A percentile compares a stretch with the other conserved stretches of the same genome.
Conservation (phyloP, 257 asterid species). For the Osmanthus fragrans region DNA sequence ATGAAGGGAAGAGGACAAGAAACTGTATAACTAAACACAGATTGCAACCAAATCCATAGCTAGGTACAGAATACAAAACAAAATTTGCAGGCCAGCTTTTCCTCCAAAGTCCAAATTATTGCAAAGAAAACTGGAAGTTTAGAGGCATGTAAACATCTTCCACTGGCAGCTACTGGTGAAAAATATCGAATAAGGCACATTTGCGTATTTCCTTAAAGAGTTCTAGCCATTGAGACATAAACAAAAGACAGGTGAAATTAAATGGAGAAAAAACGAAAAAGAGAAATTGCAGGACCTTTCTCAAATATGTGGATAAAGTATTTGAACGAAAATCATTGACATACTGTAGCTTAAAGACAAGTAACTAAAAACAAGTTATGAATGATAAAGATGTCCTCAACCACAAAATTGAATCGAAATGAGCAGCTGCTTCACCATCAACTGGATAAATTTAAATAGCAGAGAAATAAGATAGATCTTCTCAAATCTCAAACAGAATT, state of each 20-base stretch:
- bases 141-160: too few species aligned
- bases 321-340: not conserved
- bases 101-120: not conserved
- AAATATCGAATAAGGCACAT: too few species aligned
- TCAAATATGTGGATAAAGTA: not conserved
- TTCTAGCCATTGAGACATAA: not conserved
- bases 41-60: not conserved
- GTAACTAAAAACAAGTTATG: not conserved
- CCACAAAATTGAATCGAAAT: slow-evolving; percentile 34
- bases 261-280: slow-evolving; percentile 2
- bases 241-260: not conserved
- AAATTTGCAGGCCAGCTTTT: slow-evolving; percentile 1
- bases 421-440: slow-evolving; percentile 28
- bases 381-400: not conserved
- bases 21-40: not conserved
- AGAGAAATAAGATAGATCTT: slow-evolving; percentile 1
- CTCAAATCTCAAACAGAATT: not conserved
- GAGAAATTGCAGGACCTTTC: not conserved
- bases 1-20: not conserved
- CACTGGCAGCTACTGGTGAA: too few species aligned
- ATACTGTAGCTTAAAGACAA: not conserved
- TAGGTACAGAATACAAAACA: not conserved
- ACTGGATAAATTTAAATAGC: not conserved
- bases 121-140: not conserved
- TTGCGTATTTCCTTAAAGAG: not conserved